Percentiles rank a stretch among this genome's conserved stretches.
These are phyloP conservation scores for Fraxinus excelsior DNA, from an alignment of 257 asterid species.

Conservation along the genomic window DNA sequence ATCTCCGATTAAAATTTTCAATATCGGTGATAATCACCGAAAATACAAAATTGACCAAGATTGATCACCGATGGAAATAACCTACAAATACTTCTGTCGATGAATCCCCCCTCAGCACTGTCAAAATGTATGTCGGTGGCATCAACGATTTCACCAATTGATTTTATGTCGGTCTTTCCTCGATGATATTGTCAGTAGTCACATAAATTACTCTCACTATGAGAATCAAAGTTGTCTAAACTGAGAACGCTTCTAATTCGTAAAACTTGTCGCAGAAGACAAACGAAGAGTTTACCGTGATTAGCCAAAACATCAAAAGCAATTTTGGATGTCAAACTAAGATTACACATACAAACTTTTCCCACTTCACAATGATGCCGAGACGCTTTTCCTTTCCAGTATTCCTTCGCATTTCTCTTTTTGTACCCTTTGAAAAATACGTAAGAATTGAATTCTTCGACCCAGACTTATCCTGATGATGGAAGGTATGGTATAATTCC, in stretches of 20 bases:
- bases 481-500: slow-evolving; percentile 19
- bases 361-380: slow-evolving; percentile 23
- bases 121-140: too few species aligned
- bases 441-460: slow-evolving; percentile 34
- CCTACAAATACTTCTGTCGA: too few species aligned
- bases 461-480: slow-evolving; percentile 19
- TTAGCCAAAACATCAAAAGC: slow-evolving; percentile 28
- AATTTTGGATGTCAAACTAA: slow-evolving; percentile 14
- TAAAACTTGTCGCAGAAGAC: slow-evolving; percentile 20
- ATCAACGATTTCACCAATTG: too few species aligned
- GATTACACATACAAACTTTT: slow-evolving; percentile 8
- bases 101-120: too few species aligned
- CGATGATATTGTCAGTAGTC: too few species aligned
- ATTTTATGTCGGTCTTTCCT: too few species aligned
- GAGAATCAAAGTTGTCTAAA: slow-evolving; percentile 14
- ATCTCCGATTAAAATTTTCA: too few species aligned
- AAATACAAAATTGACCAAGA: too few species aligned
- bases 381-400: slow-evolving; percentile 19
- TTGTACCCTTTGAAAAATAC: slow-evolving; percentile 5
- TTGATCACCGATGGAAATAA: too few species aligned
- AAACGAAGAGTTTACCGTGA: slow-evolving; percentile 23
- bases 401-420: background rate
- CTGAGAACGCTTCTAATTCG: slow-evolving; percentile 3
- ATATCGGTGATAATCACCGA: too few species aligned
- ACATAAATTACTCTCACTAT: too few species aligned